Evolutionary conservation across 2,329 filamentous ascomycete species (phyloP).

Genomic region (Fusarium tjaetaba): DNA sequence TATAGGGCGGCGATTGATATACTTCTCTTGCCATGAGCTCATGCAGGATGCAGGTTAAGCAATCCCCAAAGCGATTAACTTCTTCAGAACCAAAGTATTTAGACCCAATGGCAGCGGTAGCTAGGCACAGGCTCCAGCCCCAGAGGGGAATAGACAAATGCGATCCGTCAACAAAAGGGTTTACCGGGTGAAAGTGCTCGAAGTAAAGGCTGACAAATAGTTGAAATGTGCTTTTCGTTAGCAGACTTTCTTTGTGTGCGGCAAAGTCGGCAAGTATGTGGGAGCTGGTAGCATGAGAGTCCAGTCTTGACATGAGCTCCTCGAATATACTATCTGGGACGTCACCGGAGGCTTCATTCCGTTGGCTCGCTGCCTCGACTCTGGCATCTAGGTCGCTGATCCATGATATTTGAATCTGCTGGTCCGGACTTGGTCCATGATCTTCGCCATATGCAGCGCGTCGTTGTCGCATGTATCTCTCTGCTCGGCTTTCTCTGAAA

Average conservation of each 20-base stretch:
- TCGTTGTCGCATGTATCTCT: neutral
- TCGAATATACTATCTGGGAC: neutral
- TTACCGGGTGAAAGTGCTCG: neutral
- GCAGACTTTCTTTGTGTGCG: neutral
- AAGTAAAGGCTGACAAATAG: neutral
- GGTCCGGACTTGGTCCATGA: neutral
- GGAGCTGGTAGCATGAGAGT: neutral
- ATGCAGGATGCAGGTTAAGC: neutral
- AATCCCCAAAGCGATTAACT: neutral
- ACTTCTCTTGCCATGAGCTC: neutral
- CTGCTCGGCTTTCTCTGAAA: neutral
- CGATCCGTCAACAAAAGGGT: neutral
- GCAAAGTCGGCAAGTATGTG: neutral
- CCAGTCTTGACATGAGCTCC: neutral
- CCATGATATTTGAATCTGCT: neutral
- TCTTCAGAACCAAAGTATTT: neutral
- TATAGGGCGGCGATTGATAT: fast-evolving
- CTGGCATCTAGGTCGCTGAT: neutral
- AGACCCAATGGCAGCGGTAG: neutral
- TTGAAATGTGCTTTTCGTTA: neutral
- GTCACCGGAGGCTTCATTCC: fast-evolving
- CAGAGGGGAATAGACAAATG: neutral
- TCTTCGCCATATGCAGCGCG: neutral
- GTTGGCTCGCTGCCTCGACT: fast-evolving
- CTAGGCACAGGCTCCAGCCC: neutral